These are phyloP conservation scores for Alternaria sp. DNA, from an alignment of 2,329 filamentous ascomycete species.

Conservation along the genomic window DNA sequence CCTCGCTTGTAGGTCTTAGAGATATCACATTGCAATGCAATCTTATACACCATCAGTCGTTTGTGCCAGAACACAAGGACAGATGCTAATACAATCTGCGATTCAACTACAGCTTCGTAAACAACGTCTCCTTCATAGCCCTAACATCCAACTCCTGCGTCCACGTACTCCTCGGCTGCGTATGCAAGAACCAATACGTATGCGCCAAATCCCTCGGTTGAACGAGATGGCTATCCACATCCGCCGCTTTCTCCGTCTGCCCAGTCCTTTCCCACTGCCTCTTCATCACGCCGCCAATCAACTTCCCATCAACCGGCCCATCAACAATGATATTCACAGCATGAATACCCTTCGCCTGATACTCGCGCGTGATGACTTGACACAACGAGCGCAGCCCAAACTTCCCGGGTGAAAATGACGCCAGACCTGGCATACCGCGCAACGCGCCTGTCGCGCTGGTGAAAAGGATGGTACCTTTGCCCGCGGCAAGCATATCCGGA, in stretches of 20 bases:
- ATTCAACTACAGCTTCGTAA: slow-evolving; percentile 4
- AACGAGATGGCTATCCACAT: slow-evolving; percentile 9
- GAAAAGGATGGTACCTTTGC: neutral
- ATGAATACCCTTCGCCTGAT: neutral
- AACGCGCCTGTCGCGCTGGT: neutral
- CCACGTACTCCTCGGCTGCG: slow-evolving; percentile 29
- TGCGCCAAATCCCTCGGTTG: slow-evolving; percentile 19
- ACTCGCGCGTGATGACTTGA: neutral
- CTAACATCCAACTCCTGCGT: slow-evolving; percentile 31
- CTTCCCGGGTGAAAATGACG: neutral
- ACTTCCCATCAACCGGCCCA: neutral
- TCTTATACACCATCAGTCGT: too few relatives aligned
- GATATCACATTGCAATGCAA: too few relatives aligned
- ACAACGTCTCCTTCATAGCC: slow-evolving; percentile 20
- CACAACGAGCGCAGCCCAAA: neutral
- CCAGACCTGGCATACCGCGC: neutral
- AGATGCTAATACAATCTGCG: too few relatives aligned
- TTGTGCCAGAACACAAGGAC: too few relatives aligned
- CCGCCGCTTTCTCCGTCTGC: slow-evolving; percentile 3
- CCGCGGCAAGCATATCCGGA: neutral
- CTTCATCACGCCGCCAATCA: neutral
- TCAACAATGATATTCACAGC: neutral
- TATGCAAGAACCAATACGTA: slow-evolving; percentile 29
- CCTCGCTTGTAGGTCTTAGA: neutral
- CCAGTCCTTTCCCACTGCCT: neutral